Evolutionary conservation across 495 filamentous ascomycete genomes (phyloP), one percentile per base, ranked within the genome.

Genomic region (Ascobolus immersus): DNA sequence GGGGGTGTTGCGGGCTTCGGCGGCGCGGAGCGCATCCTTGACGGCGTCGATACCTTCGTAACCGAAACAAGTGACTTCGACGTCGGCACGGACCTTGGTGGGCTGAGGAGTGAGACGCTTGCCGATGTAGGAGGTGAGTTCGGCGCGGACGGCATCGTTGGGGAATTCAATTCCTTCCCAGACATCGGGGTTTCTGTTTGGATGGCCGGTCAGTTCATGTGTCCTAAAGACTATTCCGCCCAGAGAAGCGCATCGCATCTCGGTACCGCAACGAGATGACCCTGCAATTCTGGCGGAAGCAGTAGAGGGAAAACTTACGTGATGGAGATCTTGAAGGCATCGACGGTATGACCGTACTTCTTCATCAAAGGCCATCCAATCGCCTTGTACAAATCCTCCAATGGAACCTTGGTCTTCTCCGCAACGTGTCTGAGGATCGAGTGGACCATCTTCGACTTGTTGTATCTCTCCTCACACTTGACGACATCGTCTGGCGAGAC

Each of bases 371-470:
- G 89, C 86, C 86, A 96, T 28, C 69, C 82, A 56, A 96, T 93
- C 40, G 61, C 71, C 62, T 84, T 67, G 55, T 96, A 94, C 34
- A 96, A 69, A 26, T 66, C 61, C 61, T 93, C 80, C 50, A 96
- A 86, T 11, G 86, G 82, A 15, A 73, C 80, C 51, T 72, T 70
- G 19, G 81, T 90, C 56, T 90, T 93, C 62, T 96, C 86, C 33
- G 86, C 84, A 28, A 94, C 86, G 51, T 96, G 86, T 41, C 86
- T 70, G 71, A 94, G 76, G 52, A 96, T 94, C 3, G 76, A 84
- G 57, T 94, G 84, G 33, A 94, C 86, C 60, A 91, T 82, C 61
- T 96, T 96, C 62, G 75, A 77, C 69, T 96, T 96, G 67, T 96
- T 96, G 62, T 92, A 96, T 23, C 86, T 69, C 58, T 96, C 86